Evolutionary conservation across 164 flowering plant genomes (phyloP), one percentile per base, ranked within the genome.

Genomic region (Magnolia changhungtana): DNA sequence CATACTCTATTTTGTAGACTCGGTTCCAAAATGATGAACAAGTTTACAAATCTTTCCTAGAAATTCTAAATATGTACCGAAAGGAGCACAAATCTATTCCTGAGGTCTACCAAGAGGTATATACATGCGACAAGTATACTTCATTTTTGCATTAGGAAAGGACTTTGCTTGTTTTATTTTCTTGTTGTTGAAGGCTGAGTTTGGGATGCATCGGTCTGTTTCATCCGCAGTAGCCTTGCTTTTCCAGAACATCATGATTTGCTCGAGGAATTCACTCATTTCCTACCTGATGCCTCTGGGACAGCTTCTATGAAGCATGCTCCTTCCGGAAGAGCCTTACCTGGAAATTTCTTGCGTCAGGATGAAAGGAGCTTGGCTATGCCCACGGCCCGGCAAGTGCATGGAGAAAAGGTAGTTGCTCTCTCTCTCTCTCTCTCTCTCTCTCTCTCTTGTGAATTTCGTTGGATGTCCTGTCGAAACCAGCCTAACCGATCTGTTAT

Each of bases 11-110:
- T 74, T 49, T 87, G 80, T 95, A 96, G 99, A 82, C 87, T 24
- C 90, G 95, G 71, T 92, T 94, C 81, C 94, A 89, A 23, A 23
- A 23, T 23, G 24, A 23, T 23, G 24, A 23, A 23, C 24, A 23
- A 23, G 24, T 23, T 23, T 94, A 93, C 80, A 92, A 91, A 74
- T 85, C 97, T 75, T 94, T 94, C 83, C 81, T 96, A 49, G 96
- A 90, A 77, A 92, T 90, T 75, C 82, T 96, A 83, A 92, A 91
- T 82, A 85, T 90, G 94, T 94, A 90, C 72, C 81, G 95, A 74
- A 94, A 88, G 83, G 94, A 91, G 81, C 85, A 82, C 81, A 92
- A 91, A 81, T 83, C 92, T 27, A 89, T 92, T 63, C 73, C 80
- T 18, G 91, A 89, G 77, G 96, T 94, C 82, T 91, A 23, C 24